Evolutionary conservation across 148 eudicot genomes (phyloP), one percentile per base, ranked within the genome.

Genomic region (Silene conica): DNA sequence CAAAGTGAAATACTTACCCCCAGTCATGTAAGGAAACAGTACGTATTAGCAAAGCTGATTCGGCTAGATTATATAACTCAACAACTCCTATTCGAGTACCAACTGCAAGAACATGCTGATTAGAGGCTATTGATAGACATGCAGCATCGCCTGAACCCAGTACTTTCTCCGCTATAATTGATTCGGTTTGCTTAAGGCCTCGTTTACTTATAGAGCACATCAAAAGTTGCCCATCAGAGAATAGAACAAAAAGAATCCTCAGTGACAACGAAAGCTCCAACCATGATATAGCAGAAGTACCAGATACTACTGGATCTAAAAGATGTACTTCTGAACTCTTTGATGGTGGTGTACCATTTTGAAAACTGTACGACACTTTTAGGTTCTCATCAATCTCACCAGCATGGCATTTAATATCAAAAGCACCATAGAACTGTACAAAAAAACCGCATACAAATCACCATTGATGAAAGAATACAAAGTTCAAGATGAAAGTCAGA

Each of bases 31-130:
- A 84, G 60, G 92, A 95, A 71, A 95, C 87, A 59, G 87, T 78
- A 20, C 97, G 99, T 66, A 92, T 81, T 60, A 87, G 85, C 59
- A 90, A 83, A 7, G 83, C 84, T 67, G 96, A 84, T 76, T 84
- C 92, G 62, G 85, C 87, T 65, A 95, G 86, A 80, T 95, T 89
- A 82, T 90, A 95, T 57, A 95, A 67, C 75, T 92, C 96, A 77
- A 92, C 90, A 77, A 82, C 68, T 45, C 98, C 99, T 83, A 80
- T 87, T 77, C 78, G 86, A 79, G 97, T 92, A 66, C 99, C 99
- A 80, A 89, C 99, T 73, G 99, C 99, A 77, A 95, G 88, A 77
- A 95, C 87, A 80, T 90, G 88, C 74, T 93, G 92, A 73, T 87
- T 89, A 15, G 90, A 82, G 77, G 96, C 90, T 61, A 92, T 72